These are phyloP conservation scores for Polyplosphaeria fusca DNA, from an alignment of 495 filamentous ascomycete species.

Conservation along the genomic window DNA sequence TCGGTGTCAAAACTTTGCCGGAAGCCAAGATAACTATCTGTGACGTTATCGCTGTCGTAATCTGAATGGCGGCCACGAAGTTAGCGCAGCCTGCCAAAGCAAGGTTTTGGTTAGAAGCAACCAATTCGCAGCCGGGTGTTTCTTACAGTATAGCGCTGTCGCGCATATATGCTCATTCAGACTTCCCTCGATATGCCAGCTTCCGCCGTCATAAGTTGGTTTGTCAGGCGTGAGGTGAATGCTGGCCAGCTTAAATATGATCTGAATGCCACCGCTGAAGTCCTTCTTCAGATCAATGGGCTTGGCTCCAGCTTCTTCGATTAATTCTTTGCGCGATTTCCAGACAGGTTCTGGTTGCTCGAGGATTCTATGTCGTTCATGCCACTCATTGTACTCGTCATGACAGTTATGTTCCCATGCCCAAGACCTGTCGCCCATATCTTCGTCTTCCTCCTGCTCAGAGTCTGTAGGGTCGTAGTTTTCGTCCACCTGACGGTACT, in stretches of 20 bases:
- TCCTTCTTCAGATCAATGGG: conserved; percentile 34
- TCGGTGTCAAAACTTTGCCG: conserved; percentile 3
- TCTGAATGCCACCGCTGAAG: conserved; percentile 48
- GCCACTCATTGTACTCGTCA: conserved; percentile 12
- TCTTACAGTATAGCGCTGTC: conserved; percentile 36
- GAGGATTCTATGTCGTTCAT: conserved; percentile 21
- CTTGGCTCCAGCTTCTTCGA: background rate
- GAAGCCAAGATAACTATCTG: conserved; percentile 1
- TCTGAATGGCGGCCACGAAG: too few species aligned
- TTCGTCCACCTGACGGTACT: background rate
- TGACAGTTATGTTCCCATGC: conserved; percentile 2
- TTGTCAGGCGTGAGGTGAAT: conserved; percentile 60
- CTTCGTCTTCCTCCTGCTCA: conserved; percentile 20
- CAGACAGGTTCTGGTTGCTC: conserved; percentile 43
- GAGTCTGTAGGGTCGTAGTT: background rate
- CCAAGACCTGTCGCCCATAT: conserved; percentile 1
- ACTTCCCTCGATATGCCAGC: conserved; percentile 12
- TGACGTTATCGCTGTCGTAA: conserved; percentile 59
- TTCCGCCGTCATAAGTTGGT: conserved; percentile 47
- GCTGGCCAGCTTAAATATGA: conserved; percentile 62
- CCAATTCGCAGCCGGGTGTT: too few species aligned
- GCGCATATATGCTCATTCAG: conserved; percentile 29
- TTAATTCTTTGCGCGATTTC: conserved; percentile 8
- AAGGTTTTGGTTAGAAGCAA: too few species aligned
- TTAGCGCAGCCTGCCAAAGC: too few species aligned